phyloP scores from a whole-genome alignment of 495 filamentous ascomycete species.

The Aspergillus diversus region DNA sequence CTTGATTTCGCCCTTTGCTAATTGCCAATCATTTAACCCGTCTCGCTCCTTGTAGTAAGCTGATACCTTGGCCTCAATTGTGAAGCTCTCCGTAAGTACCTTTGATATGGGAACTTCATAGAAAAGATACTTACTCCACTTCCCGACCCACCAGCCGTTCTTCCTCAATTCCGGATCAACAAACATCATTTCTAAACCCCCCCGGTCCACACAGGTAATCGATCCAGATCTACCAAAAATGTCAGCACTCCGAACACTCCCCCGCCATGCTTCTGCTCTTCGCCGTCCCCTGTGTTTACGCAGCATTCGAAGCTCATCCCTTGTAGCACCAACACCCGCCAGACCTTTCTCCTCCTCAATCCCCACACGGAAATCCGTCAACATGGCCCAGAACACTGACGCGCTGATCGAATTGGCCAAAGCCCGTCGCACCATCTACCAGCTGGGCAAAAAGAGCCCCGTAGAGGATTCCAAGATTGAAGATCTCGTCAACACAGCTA shows the following conservation, averaged over 20 bases:
- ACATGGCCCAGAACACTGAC: constrained; percentile 32
- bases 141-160: background rate
- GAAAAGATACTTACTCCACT: background rate
- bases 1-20: too few relatives aligned
- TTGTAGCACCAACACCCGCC: background rate
- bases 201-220: background rate
- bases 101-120: background rate
- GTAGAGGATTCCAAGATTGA: constrained; percentile 54
- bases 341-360: constrained; percentile 65
- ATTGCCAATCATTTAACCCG: too few relatives aligned
- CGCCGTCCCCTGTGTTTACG: background rate
- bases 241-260: constrained; percentile 53
- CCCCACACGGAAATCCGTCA: constrained; percentile 34
- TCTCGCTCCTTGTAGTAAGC: background rate
- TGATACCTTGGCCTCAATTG: background rate
- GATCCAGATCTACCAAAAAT: background rate
- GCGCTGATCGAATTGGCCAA: constrained; percentile 45
- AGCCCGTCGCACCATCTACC: constrained; percentile 53
- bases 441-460: constrained; percentile 47
- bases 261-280: constrained; percentile 33
- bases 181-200: background rate
- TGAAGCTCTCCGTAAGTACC: background rate
- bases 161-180: background rate
- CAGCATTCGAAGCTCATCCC: constrained; percentile 1
- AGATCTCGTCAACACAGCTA: constrained; percentile 51